Evolutionary conservation across 805 yeast genomes (phyloP), one percentile per base, ranked within the genome.

Genomic region (Wickerhamiella vanderwaltii): DNA sequence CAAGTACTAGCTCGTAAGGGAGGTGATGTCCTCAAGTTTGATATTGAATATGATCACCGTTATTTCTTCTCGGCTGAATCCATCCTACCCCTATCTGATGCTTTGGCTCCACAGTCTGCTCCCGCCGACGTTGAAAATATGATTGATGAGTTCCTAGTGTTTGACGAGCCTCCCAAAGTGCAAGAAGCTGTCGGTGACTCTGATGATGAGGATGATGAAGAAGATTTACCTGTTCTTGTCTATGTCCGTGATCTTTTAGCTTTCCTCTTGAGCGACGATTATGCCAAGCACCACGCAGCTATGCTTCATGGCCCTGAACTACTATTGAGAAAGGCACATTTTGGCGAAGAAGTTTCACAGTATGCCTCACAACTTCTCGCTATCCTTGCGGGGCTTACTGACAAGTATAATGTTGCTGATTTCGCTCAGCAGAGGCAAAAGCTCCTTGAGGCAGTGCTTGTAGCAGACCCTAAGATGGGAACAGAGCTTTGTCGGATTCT

Each of bases 221-320:
- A 57, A 2, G 60, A 55, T 4, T 63, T 73, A 0, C 54, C 67
- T 0, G 57, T 62, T 1, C 86, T 85, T 0, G 66, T 83, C 1
- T 88, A 84, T 51, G 59, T 88, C 29, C 77, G 80, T 48, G 94
- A 85, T 46, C 61, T 87, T 16, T 52, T 84, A 4, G 59, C 63
- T 11, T 80, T 78, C 50, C 63, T 80, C 13, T 61, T 63, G 9
- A 64, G 67, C 0, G 52, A 55, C 13, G 66, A 61, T 35, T 75
- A 68, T 11, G 73, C 53, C 49, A 77, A 65, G 48, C 72, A 63
- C 64, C 73, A 51, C 46, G 63, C 51, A 2, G 81, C 81, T 0
- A 62, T 76, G n/a, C 51, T 51, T 4, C 50, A 56, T 6, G 80
- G 77, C 0, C 71, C 83, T 0, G 67, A 71, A 9, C 64, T 88